Percentiles rank a stretch among this genome's conserved stretches.
Evolutionary conservation across 1,284 basidiomycete species (phyloP).

Genomic region (Puccinia horiana): DNA sequence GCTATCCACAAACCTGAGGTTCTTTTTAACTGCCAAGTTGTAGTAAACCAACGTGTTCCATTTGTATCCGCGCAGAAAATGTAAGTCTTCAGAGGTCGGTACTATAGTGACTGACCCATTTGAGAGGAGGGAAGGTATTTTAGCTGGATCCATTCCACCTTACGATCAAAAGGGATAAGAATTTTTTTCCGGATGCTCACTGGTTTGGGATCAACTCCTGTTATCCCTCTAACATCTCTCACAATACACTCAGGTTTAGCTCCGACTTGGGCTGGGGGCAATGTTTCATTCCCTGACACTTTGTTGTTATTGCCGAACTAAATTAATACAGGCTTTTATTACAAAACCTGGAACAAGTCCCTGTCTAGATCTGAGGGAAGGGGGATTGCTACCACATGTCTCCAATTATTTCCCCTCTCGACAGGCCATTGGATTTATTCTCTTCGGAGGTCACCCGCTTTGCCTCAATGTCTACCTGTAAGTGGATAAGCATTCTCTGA

Average conservation of each 20-base stretch:
- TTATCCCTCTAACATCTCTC: too few species aligned
- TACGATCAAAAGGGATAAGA: too few species aligned
- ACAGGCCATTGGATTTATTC: neutral
- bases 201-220: too few species aligned
- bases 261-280: too few species aligned
- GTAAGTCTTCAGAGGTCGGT: neutral
- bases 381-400: neutral
- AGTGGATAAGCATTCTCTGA: neutral
- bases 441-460: neutral
- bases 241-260: too few species aligned
- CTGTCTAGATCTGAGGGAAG: neutral
- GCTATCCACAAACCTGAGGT: too few species aligned
- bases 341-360: neutral
- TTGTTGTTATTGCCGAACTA: too few species aligned
- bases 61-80: neutral
- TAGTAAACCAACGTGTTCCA: neutral
- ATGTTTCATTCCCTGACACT: too few species aligned
- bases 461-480: too few species aligned
- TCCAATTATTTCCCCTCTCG: neutral
- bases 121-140: neutral
- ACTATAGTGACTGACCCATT: neutral
- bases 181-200: too few species aligned
- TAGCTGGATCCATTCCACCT: too few species aligned
- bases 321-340: too few species aligned
- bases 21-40: slow-evolving; percentile 7